Evolutionary conservation across 208 protist species (phyloP).

Genomic region (Acanthamoeba lenticulata): DNA sequence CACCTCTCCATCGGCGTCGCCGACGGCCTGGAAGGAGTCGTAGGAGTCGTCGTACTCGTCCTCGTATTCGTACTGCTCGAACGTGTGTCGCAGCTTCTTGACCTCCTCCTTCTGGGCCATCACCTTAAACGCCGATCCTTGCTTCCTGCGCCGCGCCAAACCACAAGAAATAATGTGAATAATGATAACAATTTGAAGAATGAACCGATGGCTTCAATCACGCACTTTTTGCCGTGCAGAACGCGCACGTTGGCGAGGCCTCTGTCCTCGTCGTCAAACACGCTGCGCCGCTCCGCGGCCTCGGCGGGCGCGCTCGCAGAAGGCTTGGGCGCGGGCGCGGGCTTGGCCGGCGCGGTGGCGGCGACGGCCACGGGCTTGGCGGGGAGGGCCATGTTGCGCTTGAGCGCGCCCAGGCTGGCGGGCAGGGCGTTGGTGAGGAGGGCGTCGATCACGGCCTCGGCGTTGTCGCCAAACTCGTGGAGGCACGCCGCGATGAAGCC

Average conservation of each 20-base stretch:
- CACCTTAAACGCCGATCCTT: neutral
- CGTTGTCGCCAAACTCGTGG: constrained; percentile 36
- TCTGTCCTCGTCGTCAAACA: constrained; percentile 46
- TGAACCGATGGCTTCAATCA: neutral
- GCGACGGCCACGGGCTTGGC: neutral
- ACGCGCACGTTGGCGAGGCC: neutral
- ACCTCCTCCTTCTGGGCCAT: constrained; percentile 47
- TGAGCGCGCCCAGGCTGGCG: neutral
- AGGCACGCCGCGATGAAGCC: constrained; percentile 62
- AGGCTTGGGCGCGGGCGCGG: neutral
- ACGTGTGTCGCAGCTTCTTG: neutral
- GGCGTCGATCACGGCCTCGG: constrained; percentile 39
- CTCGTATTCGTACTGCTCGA: constrained; percentile 65
- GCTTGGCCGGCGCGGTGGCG: neutral
- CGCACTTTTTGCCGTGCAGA: neutral
- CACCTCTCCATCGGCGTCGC: constrained; percentile 60
- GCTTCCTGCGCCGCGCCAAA: neutral
- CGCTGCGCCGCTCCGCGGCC: neutral
- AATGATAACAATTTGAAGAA: neutral
- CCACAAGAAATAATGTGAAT: neutral
- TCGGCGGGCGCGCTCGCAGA: neutral
- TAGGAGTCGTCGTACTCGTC: constrained; percentile 70
- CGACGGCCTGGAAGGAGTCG: constrained; percentile 33
- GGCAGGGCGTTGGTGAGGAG: constrained; percentile 47
- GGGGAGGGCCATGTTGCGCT: constrained; percentile 57